A percentile compares a stretch with the other conserved stretches of the same genome.
phyloP scores from a whole-genome alignment of 2,329 filamentous ascomycete species.

The Ceratocystis cubensis region DNA sequence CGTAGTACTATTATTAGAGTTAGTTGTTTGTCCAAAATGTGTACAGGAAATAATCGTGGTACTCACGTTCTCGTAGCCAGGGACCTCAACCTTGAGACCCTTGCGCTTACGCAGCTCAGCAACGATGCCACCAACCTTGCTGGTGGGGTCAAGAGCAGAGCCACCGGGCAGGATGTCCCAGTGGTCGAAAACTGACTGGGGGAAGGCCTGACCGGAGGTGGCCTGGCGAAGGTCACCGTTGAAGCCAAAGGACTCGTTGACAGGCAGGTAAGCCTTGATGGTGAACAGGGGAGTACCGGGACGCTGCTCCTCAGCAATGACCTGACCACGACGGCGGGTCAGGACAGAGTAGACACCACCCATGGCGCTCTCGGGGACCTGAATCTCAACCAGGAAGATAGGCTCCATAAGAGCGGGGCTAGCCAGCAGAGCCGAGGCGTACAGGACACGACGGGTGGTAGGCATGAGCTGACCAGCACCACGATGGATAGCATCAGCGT shows the following conservation, averaged over 20 bases:
- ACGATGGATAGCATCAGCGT: slow-evolving; percentile 99
- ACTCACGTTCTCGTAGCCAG: slow-evolving; percentile 84
- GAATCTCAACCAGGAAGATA: slow-evolving; percentile 98
- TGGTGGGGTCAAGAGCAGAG: slow-evolving; percentile 69
- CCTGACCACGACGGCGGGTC: slow-evolving; percentile 94
- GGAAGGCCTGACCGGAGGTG: slow-evolving; percentile 97
- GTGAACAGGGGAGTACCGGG: slow-evolving; percentile 97
- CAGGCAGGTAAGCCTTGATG: slow-evolving; percentile 93
- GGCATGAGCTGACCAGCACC: slow-evolving; percentile 98
- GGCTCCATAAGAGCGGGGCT: slow-evolving; percentile 88
- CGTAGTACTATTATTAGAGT: slow-evolving; percentile 19
- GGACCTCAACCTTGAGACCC: slow-evolving; percentile 95
- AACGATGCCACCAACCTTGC: slow-evolving; percentile 74
- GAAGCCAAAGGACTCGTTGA: slow-evolving; percentile 98
- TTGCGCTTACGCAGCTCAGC: slow-evolving; percentile 94
- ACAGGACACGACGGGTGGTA: slow-evolving; percentile 92
- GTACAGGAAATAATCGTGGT: neutral
- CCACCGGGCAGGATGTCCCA: slow-evolving; percentile 95
- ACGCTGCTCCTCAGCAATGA: slow-evolving; percentile 96
- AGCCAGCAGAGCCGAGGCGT: slow-evolving; percentile 81
- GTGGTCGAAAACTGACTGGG: slow-evolving; percentile 97
- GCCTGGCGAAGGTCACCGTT: slow-evolving; percentile 87
- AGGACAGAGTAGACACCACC: slow-evolving; percentile 99
- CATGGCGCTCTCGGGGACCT: slow-evolving; percentile 97
- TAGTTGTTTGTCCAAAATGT: neutral